A percentile compares a stretch with the other conserved stretches of the same genome.
These are phyloP conservation scores for Daldinia caldariorum DNA, from an alignment of 495 filamentous ascomycete species.

Conservation along the genomic window DNA sequence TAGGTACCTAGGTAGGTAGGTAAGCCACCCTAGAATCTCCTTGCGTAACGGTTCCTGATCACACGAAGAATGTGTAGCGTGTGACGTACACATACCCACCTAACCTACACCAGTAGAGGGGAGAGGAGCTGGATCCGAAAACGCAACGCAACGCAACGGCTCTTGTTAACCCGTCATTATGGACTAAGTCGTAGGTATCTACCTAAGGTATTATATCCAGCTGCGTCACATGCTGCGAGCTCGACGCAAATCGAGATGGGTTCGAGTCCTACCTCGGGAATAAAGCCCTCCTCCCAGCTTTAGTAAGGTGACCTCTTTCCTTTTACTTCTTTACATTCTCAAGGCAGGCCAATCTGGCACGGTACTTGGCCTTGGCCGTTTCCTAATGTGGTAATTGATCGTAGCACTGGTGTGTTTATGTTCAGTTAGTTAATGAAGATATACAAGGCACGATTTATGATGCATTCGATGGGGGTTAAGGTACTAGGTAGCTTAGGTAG, in stretches of 20 bases:
- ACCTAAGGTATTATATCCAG: too few relatives aligned
- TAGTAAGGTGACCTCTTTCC: background rate
- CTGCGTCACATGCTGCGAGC: background rate
- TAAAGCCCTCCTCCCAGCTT: background rate
- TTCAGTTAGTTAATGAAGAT: background rate
- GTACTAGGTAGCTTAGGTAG: background rate
- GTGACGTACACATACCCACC: too few relatives aligned
- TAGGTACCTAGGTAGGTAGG: background rate
- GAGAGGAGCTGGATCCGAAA: constrained; percentile 3
- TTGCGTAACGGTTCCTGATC: background rate
- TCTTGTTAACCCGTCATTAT: background rate
- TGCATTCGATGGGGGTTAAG: background rate
- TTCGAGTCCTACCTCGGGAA: background rate
- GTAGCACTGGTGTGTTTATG: background rate
- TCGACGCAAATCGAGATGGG: background rate
- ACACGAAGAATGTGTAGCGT: background rate
- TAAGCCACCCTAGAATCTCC: background rate
- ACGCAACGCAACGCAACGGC: background rate
- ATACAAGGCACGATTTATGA: background rate
- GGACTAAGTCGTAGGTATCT: background rate
- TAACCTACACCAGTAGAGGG: background rate
- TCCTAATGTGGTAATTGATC: background rate
- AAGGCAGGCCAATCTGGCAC: background rate
- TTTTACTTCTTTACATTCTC: background rate
- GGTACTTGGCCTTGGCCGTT: background rate